Conservation (phyloP, 2,329 filamentous ascomycete genomes). For the Septoria petroselini region DNA sequence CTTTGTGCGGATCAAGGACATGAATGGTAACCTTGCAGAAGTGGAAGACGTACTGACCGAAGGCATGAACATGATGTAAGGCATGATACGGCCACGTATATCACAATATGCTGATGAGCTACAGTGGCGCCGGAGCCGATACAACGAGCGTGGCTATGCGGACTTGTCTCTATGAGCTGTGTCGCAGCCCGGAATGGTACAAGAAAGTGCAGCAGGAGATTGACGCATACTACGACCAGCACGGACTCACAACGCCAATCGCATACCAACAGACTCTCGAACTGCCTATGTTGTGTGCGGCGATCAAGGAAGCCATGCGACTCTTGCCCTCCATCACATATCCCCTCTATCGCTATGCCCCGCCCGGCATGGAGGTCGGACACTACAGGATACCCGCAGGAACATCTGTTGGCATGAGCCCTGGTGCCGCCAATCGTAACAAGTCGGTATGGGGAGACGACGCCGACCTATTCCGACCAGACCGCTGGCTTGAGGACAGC, state of each 20-base stretch:
- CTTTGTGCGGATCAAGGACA: constrained; percentile 15
- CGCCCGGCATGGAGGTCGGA: constrained; percentile 30
- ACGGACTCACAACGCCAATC: constrained; percentile 26
- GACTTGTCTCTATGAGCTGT: constrained; percentile 11
- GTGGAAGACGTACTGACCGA: constrained; percentile 17
- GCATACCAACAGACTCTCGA: constrained; percentile 28
- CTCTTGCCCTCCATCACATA: constrained; percentile 23
- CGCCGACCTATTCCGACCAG: constrained; percentile 15
- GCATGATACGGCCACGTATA: neutral
- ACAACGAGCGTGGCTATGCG: constrained; percentile 18
- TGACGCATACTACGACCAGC: constrained; percentile 32
- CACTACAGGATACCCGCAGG: constrained; percentile 24
- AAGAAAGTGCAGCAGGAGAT: constrained; percentile 36
- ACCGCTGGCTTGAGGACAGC: constrained; percentile 14
- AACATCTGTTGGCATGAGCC: constrained; percentile 5
- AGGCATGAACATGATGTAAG: constrained; percentile 16
- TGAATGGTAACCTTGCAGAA: constrained; percentile 8
- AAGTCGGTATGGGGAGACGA: constrained; percentile 9
- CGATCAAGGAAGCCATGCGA: constrained; percentile 39
- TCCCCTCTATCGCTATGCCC: constrained; percentile 38
- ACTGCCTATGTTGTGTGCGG: constrained; percentile 33
- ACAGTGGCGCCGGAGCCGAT: constrained; percentile 17
- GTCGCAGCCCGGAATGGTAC: constrained; percentile 10
- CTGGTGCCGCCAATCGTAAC: constrained; percentile 12
- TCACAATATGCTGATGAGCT: neutral